phyloP scores from a whole-genome alignment of 2,329 filamentous ascomycete genomes.

The Fusarium albidum region DNA sequence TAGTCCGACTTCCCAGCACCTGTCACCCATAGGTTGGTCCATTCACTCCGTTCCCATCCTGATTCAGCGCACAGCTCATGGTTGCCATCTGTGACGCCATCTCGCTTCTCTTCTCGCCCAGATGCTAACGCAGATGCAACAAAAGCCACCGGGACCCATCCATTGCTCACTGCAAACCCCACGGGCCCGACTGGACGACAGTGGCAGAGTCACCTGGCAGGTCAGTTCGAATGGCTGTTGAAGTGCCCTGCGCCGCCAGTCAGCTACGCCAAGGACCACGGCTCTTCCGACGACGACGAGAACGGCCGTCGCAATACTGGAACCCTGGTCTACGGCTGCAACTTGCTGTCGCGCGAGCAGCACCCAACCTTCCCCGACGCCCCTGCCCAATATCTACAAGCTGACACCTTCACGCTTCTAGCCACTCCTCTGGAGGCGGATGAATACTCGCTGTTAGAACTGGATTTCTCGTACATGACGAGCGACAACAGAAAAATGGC shows the following conservation, averaged over 20 bases:
- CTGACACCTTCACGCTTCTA: constrained; percentile 57
- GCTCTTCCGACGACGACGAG: constrained; percentile 19
- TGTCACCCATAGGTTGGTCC: constrained; percentile 29
- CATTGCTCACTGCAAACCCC: constrained; percentile 37
- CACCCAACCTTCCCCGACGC: constrained; percentile 32
- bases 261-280: constrained; percentile 32
- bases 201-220: constrained; percentile 53
- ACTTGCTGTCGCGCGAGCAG: constrained; percentile 54
- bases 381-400: constrained; percentile 20
- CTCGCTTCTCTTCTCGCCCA: background rate
- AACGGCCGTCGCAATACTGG: constrained; percentile 20
- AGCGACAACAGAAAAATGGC: constrained; percentile 34
- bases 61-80: background rate
- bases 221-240: constrained; percentile 61
- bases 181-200: constrained; percentile 42
- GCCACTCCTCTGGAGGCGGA: constrained; percentile 52
- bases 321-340: constrained; percentile 59
- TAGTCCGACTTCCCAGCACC: background rate
- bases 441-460: constrained; percentile 26
- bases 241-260: constrained; percentile 46
- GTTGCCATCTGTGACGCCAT: background rate
- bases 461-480: constrained; percentile 25
- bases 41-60: background rate
- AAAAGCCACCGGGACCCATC: constrained; percentile 26
- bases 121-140: constrained; percentile 27